Evolutionary conservation across 225 moss, liverwort and hornwort genomes (phyloP).

Genomic region (Pseudoscleropodium purum): DNA sequence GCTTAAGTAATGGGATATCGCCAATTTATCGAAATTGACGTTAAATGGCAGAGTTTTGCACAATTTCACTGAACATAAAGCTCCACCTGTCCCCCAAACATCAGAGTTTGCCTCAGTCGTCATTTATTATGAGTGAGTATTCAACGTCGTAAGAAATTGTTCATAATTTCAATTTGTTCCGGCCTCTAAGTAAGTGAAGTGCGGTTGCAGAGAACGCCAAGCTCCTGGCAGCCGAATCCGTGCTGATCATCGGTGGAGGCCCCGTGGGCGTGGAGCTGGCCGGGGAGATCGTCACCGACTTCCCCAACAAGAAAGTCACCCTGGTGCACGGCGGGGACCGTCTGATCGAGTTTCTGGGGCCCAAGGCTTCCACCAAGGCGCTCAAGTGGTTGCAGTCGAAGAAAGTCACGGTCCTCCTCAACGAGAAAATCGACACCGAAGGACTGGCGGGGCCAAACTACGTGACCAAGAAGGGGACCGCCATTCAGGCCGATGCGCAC

Average conservation of each 20-base stretch:
- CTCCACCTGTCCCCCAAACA: too few relatives aligned
- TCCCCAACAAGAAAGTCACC: conserved; percentile 61
- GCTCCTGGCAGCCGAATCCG: conserved; percentile 44
- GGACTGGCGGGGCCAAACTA: conserved; percentile 31
- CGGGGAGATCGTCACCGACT: conserved; percentile 74
- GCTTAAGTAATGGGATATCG: background rate
- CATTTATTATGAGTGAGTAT: background rate
- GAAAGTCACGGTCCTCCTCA: conserved; percentile 61
- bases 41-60: background rate
- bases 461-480: conserved; percentile 47
- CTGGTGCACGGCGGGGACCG: conserved; percentile 55
- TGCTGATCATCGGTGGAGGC: conserved; percentile 80
- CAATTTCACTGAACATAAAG: background rate
- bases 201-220: conserved; percentile 50
- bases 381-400: conserved; percentile 63
- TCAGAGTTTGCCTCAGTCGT: background rate
- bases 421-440: conserved; percentile 34
- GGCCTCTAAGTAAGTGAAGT: background rate
- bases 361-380: conserved; percentile 63
- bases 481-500: conserved; percentile 51
- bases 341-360: conserved; percentile 50
- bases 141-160: background rate
- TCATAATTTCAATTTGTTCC: background rate
- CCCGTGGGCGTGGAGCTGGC: conserved; percentile 84
- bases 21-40: background rate